phyloP scores from a whole-genome alignment of 345 rosid genomes.

The Ricinus communis region DNA sequence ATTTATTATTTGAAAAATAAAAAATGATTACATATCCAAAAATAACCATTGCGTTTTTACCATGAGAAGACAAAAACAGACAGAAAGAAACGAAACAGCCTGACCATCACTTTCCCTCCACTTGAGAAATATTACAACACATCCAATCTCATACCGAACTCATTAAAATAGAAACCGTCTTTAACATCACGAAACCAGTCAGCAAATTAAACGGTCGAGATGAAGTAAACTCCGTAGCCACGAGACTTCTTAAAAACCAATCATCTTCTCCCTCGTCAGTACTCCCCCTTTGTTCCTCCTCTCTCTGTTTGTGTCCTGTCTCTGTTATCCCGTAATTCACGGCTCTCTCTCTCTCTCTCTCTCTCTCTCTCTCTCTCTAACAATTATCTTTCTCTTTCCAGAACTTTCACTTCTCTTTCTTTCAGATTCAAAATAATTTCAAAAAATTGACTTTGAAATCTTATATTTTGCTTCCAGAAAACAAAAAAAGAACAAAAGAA shows the following conservation, averaged over 20 bases:
- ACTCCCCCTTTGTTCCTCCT: too few relatives aligned
- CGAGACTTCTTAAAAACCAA: too few relatives aligned
- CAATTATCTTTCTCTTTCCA: conserved; percentile 10
- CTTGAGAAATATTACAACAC: background rate
- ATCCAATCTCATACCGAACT: background rate
- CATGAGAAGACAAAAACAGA: too few relatives aligned
- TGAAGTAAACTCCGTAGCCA: background rate
- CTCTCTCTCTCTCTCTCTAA: background rate
- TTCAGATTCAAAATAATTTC: background rate
- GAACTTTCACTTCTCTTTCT: conserved; percentile 5
- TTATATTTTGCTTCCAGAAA: background rate
- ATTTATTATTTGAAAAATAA: too few relatives aligned
- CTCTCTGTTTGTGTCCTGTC: too few relatives aligned
- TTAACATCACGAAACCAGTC: background rate
- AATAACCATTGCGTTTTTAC: too few relatives aligned
- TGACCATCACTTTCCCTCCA: background rate
- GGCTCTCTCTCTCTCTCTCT: background rate
- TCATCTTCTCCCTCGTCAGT: background rate
- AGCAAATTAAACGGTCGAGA: background rate
- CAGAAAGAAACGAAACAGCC: too few relatives aligned
- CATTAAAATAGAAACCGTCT: background rate
- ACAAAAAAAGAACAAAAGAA: too few relatives aligned
- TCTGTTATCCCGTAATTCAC: too few relatives aligned
- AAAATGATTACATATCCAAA: too few relatives aligned
- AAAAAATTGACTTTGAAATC: background rate